Percentiles rank a stretch among this genome's conserved stretches.
Evolutionary conservation across 1,139 yeast genomes (phyloP).

Genomic region (Trichomonascaceae sp.): DNA sequence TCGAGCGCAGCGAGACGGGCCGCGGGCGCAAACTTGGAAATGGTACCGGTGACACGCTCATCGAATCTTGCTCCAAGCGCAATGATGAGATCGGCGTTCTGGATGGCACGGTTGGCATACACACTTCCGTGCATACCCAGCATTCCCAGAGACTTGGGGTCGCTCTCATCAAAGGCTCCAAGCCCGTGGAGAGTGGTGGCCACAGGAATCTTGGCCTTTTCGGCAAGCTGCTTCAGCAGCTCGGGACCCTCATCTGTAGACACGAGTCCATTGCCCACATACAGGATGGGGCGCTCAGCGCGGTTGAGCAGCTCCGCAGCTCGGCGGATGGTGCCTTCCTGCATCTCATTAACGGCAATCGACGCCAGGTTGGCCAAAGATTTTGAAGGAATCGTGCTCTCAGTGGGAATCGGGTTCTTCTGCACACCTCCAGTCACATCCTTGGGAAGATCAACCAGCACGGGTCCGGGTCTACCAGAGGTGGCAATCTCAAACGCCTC

Average conservation of each 20-base stretch:
- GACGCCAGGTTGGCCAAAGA: slow-evolving; percentile 61
- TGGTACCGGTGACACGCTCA: slow-evolving; percentile 89
- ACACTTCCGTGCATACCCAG: slow-evolving; percentile 98
- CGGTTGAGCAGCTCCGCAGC: slow-evolving; percentile 67
- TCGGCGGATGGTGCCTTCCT: slow-evolving; percentile 58
- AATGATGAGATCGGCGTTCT: slow-evolving; percentile 80
- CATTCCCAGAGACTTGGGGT: slow-evolving; percentile 85
- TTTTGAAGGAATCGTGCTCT: slow-evolving; percentile 71
- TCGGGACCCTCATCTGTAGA: slow-evolving; percentile 72
- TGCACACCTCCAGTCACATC: slow-evolving; percentile 91
- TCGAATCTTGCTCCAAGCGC: slow-evolving; percentile 97
- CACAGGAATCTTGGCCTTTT: slow-evolving; percentile 86
- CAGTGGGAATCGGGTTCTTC: slow-evolving; percentile 76
- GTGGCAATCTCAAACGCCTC: slow-evolving; percentile 97
- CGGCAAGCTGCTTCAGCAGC: slow-evolving; percentile 70
- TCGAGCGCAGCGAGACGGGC: slow-evolving; percentile 83
- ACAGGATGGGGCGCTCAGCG: slow-evolving; percentile 80
- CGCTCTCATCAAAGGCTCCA: slow-evolving; percentile 89
- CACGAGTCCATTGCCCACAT: slow-evolving; percentile 85
- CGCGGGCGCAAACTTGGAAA: slow-evolving; percentile 82
- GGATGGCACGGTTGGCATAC: slow-evolving; percentile 89
- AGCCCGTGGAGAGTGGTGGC: slow-evolving; percentile 90
- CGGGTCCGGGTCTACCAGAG: slow-evolving; percentile 97
- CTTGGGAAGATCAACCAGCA: slow-evolving; percentile 91
- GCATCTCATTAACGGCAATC: slow-evolving; percentile 62